These are phyloP conservation scores for Lecanosticta acicola DNA, from an alignment of 2,329 filamentous ascomycete genomes.

Conservation along the genomic window DNA sequence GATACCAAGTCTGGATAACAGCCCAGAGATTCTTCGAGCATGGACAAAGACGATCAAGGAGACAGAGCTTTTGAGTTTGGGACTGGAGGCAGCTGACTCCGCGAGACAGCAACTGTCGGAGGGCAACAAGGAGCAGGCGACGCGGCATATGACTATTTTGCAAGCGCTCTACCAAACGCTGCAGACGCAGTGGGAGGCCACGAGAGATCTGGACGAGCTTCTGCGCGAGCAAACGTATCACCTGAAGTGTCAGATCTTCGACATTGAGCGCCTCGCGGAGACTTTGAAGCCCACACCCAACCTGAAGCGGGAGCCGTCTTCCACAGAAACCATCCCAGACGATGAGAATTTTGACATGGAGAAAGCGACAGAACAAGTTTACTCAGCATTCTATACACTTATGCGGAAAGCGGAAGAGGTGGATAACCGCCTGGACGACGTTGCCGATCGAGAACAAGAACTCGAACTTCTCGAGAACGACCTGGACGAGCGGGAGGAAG, in stretches of 20 bases:
- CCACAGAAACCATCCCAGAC: background rate
- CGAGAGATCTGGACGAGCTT: conserved; percentile 2
- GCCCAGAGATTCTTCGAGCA: conserved; percentile 1
- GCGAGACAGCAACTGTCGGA: background rate
- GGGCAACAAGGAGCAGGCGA: background rate
- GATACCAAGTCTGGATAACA: conserved; percentile 2
- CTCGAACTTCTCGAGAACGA: conserved; percentile 2
- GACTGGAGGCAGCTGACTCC: conserved; percentile 1
- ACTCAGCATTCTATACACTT: conserved; percentile 5
- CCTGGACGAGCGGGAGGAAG: conserved; percentile 4
- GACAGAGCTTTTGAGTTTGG: background rate
- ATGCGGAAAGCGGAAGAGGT: conserved; percentile 7
- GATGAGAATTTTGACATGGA: conserved; percentile 7
- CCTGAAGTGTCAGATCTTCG: conserved; percentile 4
- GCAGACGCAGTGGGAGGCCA: conserved; percentile 1
- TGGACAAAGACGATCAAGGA: conserved; percentile 1
- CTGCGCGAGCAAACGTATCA: conserved; percentile 7
- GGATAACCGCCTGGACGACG: conserved; percentile 5
- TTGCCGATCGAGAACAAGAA: conserved; percentile 7
- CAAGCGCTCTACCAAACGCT: background rate
- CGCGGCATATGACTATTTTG: background rate
- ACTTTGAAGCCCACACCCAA: background rate
- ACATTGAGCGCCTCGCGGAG: conserved; percentile 1
- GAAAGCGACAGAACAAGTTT: conserved; percentile 9
- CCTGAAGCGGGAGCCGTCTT: background rate